A percentile compares a stretch with the other conserved stretches of the same genome.
phyloP scores from a whole-genome alignment of 306 rosid genomes.

The Gastrolobium villosum region DNA sequence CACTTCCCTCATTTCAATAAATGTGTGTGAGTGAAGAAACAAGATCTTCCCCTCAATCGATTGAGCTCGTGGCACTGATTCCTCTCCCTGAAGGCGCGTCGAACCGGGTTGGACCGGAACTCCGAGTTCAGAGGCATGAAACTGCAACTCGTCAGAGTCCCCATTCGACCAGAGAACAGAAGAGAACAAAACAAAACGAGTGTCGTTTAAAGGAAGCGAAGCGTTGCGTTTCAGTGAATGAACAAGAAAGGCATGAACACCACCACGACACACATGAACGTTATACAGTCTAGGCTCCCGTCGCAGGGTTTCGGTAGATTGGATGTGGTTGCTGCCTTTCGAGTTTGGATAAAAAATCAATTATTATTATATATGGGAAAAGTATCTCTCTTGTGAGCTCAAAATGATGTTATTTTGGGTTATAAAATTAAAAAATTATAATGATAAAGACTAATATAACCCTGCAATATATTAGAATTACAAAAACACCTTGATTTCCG shows the following conservation, averaged over 20 bases:
- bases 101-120: conserved; percentile 66
- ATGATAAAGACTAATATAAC: no score
- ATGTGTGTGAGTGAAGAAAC: conserved; percentile 53
- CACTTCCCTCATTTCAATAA: conserved; percentile 42
- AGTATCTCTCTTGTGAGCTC: no score
- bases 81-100: conserved; percentile 54
- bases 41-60: conserved; percentile 52
- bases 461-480: no score
- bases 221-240: conserved; percentile 50
- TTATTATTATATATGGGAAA: no score
- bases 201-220: neutral
- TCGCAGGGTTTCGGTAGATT: no score
- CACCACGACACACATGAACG: neutral
- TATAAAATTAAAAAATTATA: no score
- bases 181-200: neutral
- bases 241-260: conserved; percentile 19
- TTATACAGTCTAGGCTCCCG: no score
- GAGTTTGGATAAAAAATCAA: no score
- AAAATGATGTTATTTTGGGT: no score
- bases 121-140: conserved; percentile 68
- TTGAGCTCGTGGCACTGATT: conserved; percentile 56
- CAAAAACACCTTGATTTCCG: no score
- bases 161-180: conserved; percentile 62
- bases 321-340: no score
- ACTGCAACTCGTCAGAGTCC: conserved; percentile 76